phyloP scores from a whole-genome alignment of 148 eudicot species.

The Rhododendron mucronatum region DNA sequence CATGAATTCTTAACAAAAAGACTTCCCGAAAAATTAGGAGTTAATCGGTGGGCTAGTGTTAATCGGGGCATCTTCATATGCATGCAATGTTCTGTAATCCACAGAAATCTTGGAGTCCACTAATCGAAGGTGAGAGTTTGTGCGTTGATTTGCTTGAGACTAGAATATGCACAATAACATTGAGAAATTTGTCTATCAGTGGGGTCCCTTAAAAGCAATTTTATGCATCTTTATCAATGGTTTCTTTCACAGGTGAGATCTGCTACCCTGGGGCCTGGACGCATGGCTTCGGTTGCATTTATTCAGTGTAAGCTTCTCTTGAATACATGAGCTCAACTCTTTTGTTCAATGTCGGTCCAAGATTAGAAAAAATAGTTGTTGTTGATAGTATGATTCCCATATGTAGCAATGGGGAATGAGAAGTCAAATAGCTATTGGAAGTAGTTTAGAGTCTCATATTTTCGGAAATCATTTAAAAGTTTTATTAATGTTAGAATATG shows the following conservation, averaged over 20 bases:
- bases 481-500: too few species aligned
- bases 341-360: constrained; percentile 7
- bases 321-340: not conserved
- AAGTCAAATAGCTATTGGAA: constrained; percentile 88
- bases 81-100: constrained; percentile 98
- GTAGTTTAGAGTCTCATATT: constrained; percentile 25
- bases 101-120: constrained; percentile 97
- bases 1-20: too few species aligned
- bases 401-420: constrained; percentile 87
- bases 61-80: constrained; percentile 93
- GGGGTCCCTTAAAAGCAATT: not conserved
- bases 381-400: constrained; percentile 14
- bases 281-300: constrained; percentile 97
- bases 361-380: not conserved
- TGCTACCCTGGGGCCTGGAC: constrained; percentile 63
- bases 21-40: too few species aligned
- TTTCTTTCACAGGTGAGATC: constrained; percentile 67
- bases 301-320: constrained; percentile 69
- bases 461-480: too few species aligned
- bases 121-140: constrained; percentile 60
- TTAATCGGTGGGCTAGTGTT: constrained; percentile 85
- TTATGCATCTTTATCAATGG: not conserved
- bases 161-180: not conserved
- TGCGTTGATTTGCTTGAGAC: too few species aligned
- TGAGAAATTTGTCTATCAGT: not conserved